Conservation (phyloP, 225 moss, liverwort and hornwort species). For the Ulota crispa region DNA sequence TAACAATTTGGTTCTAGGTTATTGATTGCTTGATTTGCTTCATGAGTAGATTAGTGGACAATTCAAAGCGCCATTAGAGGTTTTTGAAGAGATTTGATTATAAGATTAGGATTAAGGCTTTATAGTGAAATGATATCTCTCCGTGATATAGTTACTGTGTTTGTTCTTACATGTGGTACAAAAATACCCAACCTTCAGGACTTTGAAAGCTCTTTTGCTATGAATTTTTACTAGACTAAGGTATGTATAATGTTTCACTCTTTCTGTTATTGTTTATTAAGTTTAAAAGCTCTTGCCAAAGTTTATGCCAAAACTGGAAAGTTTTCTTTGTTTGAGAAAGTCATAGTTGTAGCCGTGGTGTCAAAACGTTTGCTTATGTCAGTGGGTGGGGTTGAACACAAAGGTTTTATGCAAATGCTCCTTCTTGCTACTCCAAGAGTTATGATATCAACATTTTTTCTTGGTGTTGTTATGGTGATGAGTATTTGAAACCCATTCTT, state of each 20-base stretch:
- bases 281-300: background rate
- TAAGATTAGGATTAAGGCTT: no score
- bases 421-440: slow-evolving; percentile 79
- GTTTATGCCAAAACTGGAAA: background rate
- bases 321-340: background rate
- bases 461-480: slow-evolving; percentile 60
- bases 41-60: no score
- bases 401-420: slow-evolving; percentile 71
- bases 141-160: no score
- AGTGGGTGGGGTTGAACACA: slow-evolving; percentile 40
- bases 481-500: slow-evolving; percentile 19
- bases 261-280: background rate
- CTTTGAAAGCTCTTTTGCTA: slow-evolving; percentile 83
- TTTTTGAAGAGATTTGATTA: no score
- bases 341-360: background rate
- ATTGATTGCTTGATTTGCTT: no score
- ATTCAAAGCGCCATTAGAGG: no score
- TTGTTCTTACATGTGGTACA: no score
- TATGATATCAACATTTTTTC: slow-evolving; percentile 66
- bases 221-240: slow-evolving; percentile 80
- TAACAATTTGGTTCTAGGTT: no score
- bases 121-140: no score
- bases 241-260: slow-evolving; percentile 21
- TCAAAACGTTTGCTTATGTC: background rate
- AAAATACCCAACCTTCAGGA: no score